phyloP scores from a whole-genome alignment of 2,329 filamentous ascomycete species.

The Colletotrichum melonis region DNA sequence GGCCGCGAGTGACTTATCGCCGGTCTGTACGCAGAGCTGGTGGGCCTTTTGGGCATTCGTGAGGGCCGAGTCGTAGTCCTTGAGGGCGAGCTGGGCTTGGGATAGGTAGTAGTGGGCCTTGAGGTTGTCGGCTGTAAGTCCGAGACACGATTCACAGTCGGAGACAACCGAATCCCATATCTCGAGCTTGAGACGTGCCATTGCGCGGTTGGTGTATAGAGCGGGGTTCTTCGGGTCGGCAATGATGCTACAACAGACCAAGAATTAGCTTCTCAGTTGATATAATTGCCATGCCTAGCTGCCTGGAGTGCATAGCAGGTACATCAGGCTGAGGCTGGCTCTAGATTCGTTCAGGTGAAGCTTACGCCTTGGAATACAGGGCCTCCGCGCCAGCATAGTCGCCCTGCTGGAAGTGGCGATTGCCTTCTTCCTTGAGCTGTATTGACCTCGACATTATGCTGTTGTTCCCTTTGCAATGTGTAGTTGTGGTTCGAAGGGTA shows the following conservation, averaged over 20 bases:
- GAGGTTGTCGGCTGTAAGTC: constrained; percentile 73
- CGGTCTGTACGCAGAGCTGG: constrained; percentile 69
- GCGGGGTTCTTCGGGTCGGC: constrained; percentile 81
- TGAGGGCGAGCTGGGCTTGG: constrained; percentile 82
- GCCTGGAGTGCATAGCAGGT: not conserved
- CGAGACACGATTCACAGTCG: constrained; percentile 82
- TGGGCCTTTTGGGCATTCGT: constrained; percentile 79
- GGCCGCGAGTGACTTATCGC: constrained; percentile 75
- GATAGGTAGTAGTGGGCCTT: constrained; percentile 89
- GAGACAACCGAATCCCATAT: constrained; percentile 80
- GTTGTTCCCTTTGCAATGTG: not conserved
- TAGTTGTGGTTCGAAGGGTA: not conserved
- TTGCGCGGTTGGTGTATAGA: constrained; percentile 90
- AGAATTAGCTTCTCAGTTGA: not conserved
- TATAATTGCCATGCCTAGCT: not conserved
- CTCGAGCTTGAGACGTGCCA: constrained; percentile 80
- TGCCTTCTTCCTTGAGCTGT: constrained; percentile 68
- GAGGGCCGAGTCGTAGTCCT: constrained; percentile 79
- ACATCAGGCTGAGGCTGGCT: no score
- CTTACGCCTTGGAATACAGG: constrained; percentile 78
- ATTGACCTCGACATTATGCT: constrained; percentile 44
- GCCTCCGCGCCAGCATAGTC: constrained; percentile 75
- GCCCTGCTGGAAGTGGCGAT: constrained; percentile 71
- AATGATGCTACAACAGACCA: constrained; percentile 68
- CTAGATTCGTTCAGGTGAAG: constrained; percentile 22